Evolutionary conservation across 2,329 filamentous ascomycete genomes (phyloP), one percentile per base, ranked within the genome.

Genomic region (Apiospora aurea): DNA sequence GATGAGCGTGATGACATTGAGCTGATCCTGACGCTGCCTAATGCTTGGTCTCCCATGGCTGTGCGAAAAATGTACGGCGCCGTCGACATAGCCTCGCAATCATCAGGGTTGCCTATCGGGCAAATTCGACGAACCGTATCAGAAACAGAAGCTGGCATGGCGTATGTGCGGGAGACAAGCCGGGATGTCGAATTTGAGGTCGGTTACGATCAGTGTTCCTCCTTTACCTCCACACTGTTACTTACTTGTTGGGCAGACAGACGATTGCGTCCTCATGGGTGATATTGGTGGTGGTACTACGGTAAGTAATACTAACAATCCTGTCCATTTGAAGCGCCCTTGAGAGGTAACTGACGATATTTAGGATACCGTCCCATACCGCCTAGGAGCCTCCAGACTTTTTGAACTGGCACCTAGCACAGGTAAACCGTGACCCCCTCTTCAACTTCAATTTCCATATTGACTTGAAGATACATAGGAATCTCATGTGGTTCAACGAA

Each of bases 81-180:
- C 24, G 53, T 61, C 16, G 53, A 61, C 8, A 61, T 34, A 16
- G 53, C 53, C 14, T 61, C 53, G 6, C 14, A 61, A 21, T 61
- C 26, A 61, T 61, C 53, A 18, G 16, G 26, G 4, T 29, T 61
- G 16, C 53, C 26, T 8, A 61, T 61, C 18, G 53, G 53, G 8
- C 14, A 61, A 21, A 8, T 34, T 18, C 53, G 14, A 34, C 53
- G 53, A 21, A 61, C 53, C 11, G 53, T 61, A 14, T 61, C 53
- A 10, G 53, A 61, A 61, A 61, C 53, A 34, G 53, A 61, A 24
- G 53, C 53, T 34, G 53, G 26, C 53, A 61, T 61, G 53, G 53
- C 53, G 6, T 34, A 61, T 34, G 53, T 61, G 24, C 53, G 53
- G 26, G 14, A 61, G 53, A 61, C 26, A 21, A 61, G 53, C 26